These are phyloP conservation scores for Colletotrichum simmondsii DNA, from an alignment of 2,329 filamentous ascomycete species.

Conservation along the genomic window DNA sequence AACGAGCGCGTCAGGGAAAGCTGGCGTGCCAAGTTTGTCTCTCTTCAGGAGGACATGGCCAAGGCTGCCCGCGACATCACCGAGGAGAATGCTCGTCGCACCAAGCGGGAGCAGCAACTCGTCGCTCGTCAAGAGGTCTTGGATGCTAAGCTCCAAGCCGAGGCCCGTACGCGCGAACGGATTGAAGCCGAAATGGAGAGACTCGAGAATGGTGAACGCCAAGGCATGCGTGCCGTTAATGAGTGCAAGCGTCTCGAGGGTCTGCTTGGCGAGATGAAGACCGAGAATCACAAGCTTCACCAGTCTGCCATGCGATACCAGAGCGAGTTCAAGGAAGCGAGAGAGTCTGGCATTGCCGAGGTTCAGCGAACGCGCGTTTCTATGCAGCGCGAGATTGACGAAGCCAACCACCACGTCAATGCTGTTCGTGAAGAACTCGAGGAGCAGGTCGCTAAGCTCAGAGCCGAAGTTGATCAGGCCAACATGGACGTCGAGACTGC, in stretches of 20 bases:
- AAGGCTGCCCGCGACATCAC: conserved; percentile 81
- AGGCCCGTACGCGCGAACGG: conserved; percentile 75
- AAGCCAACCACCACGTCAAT: conserved; percentile 87
- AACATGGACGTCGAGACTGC: conserved; percentile 83
- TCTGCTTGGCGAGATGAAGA: conserved; percentile 66
- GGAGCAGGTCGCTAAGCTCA: conserved; percentile 77
- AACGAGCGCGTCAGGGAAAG: conserved; percentile 85
- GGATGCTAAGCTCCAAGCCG: conserved; percentile 80
- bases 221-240: conserved; percentile 71
- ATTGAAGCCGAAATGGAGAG: conserved; percentile 75
- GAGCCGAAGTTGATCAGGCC: conserved; percentile 80
- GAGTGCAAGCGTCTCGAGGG: conserved; percentile 71
- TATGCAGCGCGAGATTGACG: conserved; percentile 84
- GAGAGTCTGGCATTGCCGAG: conserved; percentile 82
- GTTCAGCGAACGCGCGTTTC: conserved; percentile 83
- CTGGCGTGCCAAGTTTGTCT: conserved; percentile 86
- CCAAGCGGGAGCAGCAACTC: conserved; percentile 82
- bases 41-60: conserved; percentile 88
- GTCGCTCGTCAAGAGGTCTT: conserved; percentile 84
- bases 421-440: conserved; percentile 85
- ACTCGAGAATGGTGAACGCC: conserved; percentile 71
- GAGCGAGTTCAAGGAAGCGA: conserved; percentile 85
- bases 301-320: conserved; percentile 76
- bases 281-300: conserved; percentile 79
- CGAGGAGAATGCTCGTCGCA: conserved; percentile 83